Base-by-base conservation (phyloP, 495 filamentous ascomycete genomes). In the Lasiosphaeris hirsuta region DNA sequence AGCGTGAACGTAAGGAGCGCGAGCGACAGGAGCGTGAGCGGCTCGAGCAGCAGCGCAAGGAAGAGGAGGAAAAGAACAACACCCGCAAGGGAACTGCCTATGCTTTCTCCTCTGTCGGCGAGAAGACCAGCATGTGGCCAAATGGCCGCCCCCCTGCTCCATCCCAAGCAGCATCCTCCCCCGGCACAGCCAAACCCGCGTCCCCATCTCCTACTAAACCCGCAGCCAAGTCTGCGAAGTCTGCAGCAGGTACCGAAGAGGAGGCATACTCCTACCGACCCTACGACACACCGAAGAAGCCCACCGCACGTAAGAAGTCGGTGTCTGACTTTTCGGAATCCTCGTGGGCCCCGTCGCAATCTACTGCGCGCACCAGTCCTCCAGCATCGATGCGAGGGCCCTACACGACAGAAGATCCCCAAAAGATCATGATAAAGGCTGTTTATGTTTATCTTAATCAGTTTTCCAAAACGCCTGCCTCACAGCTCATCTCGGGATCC, bases 341-440 rank as follows among this genome's bases (percentile, higher is more conserved):
- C 19, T 93, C 89, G 10, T 96, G 90, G 68, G 85, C 90, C 1
- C 81, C 89, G 0, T 93, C 88, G 3, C 82, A 87, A 46, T 88
- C 88, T 9, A 96, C 92, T 0, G 81, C 88, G n/a, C 85, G 87
- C 34, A 95, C 92, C 3, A 91, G 87, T 3, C 90, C 92, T 34
- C 91, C 92, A 2, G 89, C 89, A 0, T 89, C 86, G 9, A 79
- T 84, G 55, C 86, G 89, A 30, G 83, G 84, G 1, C 72, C 76
- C 2, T 98, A 97, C 69, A 80, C 79, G 14, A 96, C 90, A 40
- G 87, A 87, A 62, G 93, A 97, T 70, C 91, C 92, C 3, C 84
- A 94, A 67, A 98, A 97, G 79, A 94, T 97, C 61, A 84, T 95
- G 43, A 89, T 98, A 67, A 87, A 85, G 64, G 93, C 89, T 11